phyloP scores from a whole-genome alignment of 2,329 filamentous ascomycete species.

The Fusarium stilboides region DNA sequence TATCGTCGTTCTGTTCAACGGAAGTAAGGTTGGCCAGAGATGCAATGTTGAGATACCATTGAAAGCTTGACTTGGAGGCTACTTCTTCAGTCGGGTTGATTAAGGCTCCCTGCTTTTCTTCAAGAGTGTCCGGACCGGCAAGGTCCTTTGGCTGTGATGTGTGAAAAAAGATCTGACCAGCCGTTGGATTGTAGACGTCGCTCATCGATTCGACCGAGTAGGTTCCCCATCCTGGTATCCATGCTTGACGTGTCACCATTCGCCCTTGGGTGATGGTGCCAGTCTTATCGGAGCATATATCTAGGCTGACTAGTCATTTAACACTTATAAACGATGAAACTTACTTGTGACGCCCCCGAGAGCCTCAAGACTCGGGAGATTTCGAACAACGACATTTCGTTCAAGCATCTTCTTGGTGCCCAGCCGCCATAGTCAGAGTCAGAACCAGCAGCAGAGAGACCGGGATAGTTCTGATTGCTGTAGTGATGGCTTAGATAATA shows the following conservation, averaged over 20 bases:
- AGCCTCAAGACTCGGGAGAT: slow-evolving; percentile 63
- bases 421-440: slow-evolving; percentile 69
- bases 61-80: slow-evolving; percentile 50
- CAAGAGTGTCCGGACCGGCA: neutral
- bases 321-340: slow-evolving; percentile 36
- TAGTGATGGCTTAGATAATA: slow-evolving; percentile 57
- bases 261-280: slow-evolving; percentile 54
- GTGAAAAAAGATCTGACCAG: slow-evolving; percentile 40
- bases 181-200: slow-evolving; percentile 50
- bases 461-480: slow-evolving; percentile 62
- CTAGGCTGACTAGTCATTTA: slow-evolving; percentile 29
- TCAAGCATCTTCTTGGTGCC: slow-evolving; percentile 65
- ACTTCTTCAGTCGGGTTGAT: slow-evolving; percentile 1
- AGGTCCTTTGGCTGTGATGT: slow-evolving; percentile 36
- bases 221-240: slow-evolving; percentile 42
- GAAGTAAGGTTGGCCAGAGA: slow-evolving; percentile 73
- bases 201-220: slow-evolving; percentile 51
- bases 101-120: slow-evolving; percentile 1
- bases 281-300: slow-evolving; percentile 49
- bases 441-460: slow-evolving; percentile 65
- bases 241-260: slow-evolving; percentile 48
- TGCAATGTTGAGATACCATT: slow-evolving; percentile 70
- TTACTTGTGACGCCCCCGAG: slow-evolving; percentile 65
- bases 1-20: slow-evolving; percentile 63
- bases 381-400: slow-evolving; percentile 64